Evolutionary conservation across 2,329 filamentous ascomycete species (phyloP), one percentile per base, ranked within the genome.

Genomic region (Hirsutella minnesotensis): DNA sequence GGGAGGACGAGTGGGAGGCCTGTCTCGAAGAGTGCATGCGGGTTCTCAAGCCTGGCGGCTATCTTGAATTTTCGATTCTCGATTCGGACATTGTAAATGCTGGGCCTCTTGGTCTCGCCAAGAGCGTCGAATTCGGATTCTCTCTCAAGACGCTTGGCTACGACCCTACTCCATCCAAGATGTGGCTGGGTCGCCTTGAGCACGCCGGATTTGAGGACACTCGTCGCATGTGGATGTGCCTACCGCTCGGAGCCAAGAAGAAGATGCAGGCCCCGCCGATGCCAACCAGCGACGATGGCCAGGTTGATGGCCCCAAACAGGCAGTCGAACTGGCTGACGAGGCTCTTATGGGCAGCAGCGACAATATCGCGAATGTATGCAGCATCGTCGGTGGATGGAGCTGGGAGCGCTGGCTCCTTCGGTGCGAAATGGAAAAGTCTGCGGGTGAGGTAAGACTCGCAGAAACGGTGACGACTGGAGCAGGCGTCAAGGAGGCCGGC

Each of bases 361-460:
- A 80, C 40, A 77, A 80, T 56, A 77, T 81, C 13, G 85, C 86
- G 2, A 79, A 76, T 52, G 70, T 95, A 50, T 83, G 85, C 12
- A 89, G 89, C 18, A 66, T 96, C 34, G 78, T 90, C 1, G 92
- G 87, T 4, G 81, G 83, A 21, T 92, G 88, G 81, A 81, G 81
- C 59, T 98, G 89, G 90, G 92, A 98, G 73, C 84, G 86, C 60
- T 98, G 92, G 92, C 75, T 96, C 61, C 67, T 95, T 51, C 86
- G 87, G 56, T 75, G 90, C 54, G 85, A 92, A 66, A 76, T 82
- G 65, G 89, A 95, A 68, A 92, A 75, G 61, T 70, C 70, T 4
- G 69, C 86, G 56, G 83, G 85, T 21, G 81, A 86, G 57, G 61
- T 73, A 47, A 62, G 74, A 10, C 67, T 78, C 20, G 64, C 63